Base-by-base conservation (phyloP, 345 rosid species). In the Diplotaxis tenuifolia region DNA sequence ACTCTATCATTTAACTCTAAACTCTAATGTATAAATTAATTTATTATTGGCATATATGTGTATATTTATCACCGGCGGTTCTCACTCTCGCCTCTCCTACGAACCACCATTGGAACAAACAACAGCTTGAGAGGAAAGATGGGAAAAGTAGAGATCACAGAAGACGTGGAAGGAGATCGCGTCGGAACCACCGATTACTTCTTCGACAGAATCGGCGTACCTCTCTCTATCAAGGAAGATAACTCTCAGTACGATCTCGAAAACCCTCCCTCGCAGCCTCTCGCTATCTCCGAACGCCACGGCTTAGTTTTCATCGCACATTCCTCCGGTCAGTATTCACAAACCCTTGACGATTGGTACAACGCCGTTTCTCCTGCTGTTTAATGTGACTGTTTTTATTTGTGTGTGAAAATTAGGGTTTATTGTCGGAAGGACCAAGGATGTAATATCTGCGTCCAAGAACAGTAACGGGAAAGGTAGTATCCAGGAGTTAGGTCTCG, bases 171-270 rank as follows among this genome's bases (percentile, higher is more conserved):
- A 81, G 99, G 96, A 34, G 88, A 83, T 53, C 85, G 61, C 71
- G 70, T 78, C 18, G 77, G 60, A 27, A 78, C 83, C 28, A 76
- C 76, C 21, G 96, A 95, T 74, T 84, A 80, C 82, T 90, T 81
- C 89, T 95, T 95, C 76, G 80, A 86, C 14, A 81, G 65, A 66
- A 82, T 95, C 75, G 98, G 99, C 36, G 85, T 78, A 65, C 77
- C 94, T 50, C 65, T 95, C 20, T 84, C 76, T 23, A 68, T 94
- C 78, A 74, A 54, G 32, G 55, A 79, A 16, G 22, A 68, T 3
- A 76, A 81, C 60, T 55, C 86, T 56, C 63, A 27, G 22, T 91
- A 81, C 83, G 80, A 84, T 54, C 74, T 76, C 23, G 79, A 75
- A 27, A 80, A 55, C 65, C 86, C 89, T 77, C 98, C 99, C 1